Base-by-base conservation (phyloP, 2,329 filamentous ascomycete genomes). In the Ceratocystis destructans region DNA sequence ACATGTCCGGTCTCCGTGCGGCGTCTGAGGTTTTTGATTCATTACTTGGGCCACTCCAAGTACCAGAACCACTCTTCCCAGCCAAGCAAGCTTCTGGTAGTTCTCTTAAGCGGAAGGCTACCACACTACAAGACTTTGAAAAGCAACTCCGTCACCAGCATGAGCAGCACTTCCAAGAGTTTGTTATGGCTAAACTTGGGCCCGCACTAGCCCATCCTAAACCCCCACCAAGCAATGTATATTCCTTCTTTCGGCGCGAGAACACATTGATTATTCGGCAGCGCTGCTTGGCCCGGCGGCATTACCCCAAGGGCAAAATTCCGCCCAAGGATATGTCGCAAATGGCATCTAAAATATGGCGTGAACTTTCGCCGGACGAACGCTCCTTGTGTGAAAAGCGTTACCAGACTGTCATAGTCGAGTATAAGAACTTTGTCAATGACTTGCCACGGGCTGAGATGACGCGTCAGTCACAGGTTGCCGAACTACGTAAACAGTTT, bases 281-380 rank as follows among this genome's bases (percentile, higher is more conserved):
- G 68, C 78, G 76, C 61, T 88, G 87, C 71, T 84, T 88, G 69
- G 83, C n/a, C 10, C 66, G 64, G 28, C 61, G 64, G 1, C 64
- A 46, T n/a, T 62, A 25, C 28, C 28, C 44, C 33, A 64, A 48
- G 22, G 59, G 50, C 15, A 68, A 68, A 37, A 61, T 68, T 22
- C 61, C 50, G 7, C 66, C 67, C 22, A 68, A 68, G 64, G 67
- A 66, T 12, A 61, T 66, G 10, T 68, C 67, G 17, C 67, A 68
- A 63, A 90, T 91, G 73, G 84, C 94, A 8, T 92, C 92, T 33
- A 87, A 88, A 73, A 92, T 94, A 86, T 99, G 94, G 94, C 89
- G 87, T 72, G 81, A 82, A 72, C 92, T 91, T 0, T 97, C 89
- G 72, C 82, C 92, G 62, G 86, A 90, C 33, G 82, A 87, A 73